Conservation (phyloP, 1,284 basidiomycete species). For the Cutaneotrichosporon sp. region DNA sequence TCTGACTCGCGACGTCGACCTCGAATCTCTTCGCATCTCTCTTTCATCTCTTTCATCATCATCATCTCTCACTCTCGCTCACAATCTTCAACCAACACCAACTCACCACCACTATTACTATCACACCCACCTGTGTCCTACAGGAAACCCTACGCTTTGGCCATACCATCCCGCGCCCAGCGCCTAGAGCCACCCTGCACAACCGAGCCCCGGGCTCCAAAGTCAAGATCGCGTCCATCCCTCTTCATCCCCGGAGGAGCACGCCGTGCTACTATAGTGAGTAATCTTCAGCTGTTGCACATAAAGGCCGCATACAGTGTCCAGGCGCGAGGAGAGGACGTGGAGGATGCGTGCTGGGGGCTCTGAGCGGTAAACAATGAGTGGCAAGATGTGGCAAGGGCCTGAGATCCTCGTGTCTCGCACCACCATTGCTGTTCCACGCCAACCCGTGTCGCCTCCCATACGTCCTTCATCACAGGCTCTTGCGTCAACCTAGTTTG, state of each 20-base stretch:
- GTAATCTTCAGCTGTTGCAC: too few species aligned
- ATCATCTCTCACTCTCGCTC: too few species aligned
- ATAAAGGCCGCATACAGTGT: too few species aligned
- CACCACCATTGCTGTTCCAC: not conserved
- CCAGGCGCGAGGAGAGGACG: not conserved
- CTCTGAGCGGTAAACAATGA: not conserved
- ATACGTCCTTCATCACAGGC: too few species aligned
- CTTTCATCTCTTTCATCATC: too few species aligned
- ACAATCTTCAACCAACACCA: not conserved
- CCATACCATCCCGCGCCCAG: not conserved
- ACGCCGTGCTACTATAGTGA: constrained; percentile 8
- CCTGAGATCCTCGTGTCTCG: not conserved
- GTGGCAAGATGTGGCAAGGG: not conserved
- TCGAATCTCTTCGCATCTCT: too few species aligned
- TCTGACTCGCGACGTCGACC: too few species aligned
- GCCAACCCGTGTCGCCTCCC: too few species aligned
- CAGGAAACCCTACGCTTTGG: not conserved
- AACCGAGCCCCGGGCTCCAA: constrained; percentile 16
- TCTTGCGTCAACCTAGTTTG: too few species aligned
- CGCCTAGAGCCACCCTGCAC: not conserved
- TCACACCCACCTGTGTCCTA: not conserved
- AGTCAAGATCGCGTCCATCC: constrained; percentile 15
- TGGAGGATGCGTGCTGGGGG: not conserved
- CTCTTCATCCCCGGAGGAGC: not conserved
- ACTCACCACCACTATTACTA: not conserved